These are phyloP conservation scores for Drechslera avenae DNA, from an alignment of 2,329 filamentous ascomycete genomes.

Conservation along the genomic window DNA sequence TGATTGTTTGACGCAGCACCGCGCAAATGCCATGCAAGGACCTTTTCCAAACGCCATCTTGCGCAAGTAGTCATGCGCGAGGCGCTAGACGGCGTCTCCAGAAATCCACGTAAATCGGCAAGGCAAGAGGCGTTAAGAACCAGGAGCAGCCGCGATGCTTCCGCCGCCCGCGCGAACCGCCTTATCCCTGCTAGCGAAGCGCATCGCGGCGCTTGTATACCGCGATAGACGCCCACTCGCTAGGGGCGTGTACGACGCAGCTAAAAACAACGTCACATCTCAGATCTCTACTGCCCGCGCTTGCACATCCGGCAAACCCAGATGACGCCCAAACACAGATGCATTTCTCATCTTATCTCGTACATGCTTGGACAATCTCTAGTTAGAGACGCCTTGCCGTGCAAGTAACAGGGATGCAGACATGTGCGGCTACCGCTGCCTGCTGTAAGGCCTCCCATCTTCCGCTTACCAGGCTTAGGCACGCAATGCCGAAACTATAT, in stretches of 20 bases:
- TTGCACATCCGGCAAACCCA: background rate
- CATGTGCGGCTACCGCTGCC: background rate
- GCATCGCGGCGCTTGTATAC: constrained; percentile 12
- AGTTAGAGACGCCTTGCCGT: background rate
- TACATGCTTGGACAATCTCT: background rate
- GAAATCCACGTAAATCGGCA: constrained; percentile 11
- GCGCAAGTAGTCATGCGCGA: constrained; percentile 5
- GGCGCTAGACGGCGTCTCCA: constrained; percentile 20
- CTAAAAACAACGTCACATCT: constrained; percentile 24
- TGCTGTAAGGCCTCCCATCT: constrained; percentile 1
- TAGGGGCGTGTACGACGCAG: constrained; percentile 18
- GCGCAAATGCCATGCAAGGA: constrained; percentile 5
- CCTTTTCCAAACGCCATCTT: constrained; percentile 3
- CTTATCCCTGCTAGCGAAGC: constrained; percentile 14
- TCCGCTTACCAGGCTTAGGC: background rate
- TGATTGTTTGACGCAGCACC: constrained; percentile 1
- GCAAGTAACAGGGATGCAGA: background rate
- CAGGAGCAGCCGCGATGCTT: constrained; percentile 18
- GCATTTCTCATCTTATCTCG: background rate
- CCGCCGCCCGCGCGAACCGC: constrained; percentile 16
- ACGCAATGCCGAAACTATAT: constrained; percentile 4
- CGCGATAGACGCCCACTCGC: constrained; percentile 24
- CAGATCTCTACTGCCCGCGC: background rate
- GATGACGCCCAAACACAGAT: background rate
- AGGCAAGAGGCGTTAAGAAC: constrained; percentile 10